Percentiles rank a stretch among this genome's conserved stretches.
phyloP scores from a whole-genome alignment of 192 early-diverging fungal genomes.

The Mortierella claussenii region DNA sequence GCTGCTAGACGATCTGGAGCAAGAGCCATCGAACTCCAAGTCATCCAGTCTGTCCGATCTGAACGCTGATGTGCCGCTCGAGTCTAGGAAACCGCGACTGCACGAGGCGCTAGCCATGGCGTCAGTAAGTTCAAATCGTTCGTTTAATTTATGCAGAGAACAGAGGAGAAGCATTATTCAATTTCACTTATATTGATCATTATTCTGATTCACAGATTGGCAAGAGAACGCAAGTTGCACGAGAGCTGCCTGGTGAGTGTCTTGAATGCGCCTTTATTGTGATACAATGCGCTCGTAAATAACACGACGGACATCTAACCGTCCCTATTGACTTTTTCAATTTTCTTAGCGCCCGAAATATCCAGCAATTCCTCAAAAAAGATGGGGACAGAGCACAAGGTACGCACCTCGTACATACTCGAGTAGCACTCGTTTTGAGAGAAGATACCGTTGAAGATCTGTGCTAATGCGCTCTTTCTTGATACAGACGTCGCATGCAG shows the following conservation, averaged over 20 bases:
- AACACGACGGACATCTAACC: no score
- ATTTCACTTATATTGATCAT: not conserved
- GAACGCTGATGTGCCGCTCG: not conserved
- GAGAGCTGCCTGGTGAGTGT: not conserved
- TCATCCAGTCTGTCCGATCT: not conserved
- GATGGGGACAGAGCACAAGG: constrained; percentile 2
- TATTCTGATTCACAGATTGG: not conserved
- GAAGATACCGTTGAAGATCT: no score
- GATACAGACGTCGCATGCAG: constrained; percentile 4
- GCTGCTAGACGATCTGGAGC: not conserved
- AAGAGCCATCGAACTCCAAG: not conserved
- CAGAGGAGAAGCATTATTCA: no score
- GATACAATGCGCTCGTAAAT: not conserved
- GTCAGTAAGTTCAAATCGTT: not conserved
- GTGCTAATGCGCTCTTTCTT: no score
- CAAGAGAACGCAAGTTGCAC: not conserved
- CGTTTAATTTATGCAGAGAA: no score
- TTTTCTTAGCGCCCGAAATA: constrained; percentile 7
- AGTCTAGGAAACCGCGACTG: constrained; percentile 12
- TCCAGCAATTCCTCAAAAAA: constrained; percentile 5
- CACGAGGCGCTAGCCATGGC: constrained; percentile 39
- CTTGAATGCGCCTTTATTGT: no score
- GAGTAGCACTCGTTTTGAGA: no score
- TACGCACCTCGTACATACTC: no score
- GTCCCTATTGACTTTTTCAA: no score